phyloP scores from a whole-genome alignment of 345 rosid species.

The Salix arbutifolia region DNA sequence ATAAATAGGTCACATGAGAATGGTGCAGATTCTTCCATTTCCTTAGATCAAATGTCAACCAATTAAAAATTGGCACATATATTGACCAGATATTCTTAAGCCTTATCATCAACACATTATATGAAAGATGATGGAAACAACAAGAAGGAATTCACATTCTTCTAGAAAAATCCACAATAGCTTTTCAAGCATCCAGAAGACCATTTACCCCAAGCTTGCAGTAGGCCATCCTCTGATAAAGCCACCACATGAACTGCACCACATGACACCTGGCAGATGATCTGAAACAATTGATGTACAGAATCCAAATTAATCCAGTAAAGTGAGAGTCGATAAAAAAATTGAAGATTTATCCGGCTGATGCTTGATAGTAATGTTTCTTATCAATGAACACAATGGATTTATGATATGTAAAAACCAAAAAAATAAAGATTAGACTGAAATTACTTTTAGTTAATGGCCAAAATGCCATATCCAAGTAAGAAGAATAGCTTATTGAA shows the following conservation, averaged over 20 bases:
- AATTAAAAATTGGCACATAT: background rate
- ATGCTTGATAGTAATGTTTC: background rate
- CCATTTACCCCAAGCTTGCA: constrained; percentile 89
- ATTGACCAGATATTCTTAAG: background rate
- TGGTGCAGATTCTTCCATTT: constrained; percentile 1
- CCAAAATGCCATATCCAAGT: too few relatives aligned
- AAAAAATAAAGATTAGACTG: too few relatives aligned
- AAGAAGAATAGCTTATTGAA: background rate
- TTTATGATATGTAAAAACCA: background rate
- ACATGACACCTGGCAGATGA: constrained; percentile 75
- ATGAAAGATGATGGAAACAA: background rate
- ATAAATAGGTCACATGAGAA: constrained; percentile 11
- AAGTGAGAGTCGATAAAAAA: background rate
- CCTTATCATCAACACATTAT: background rate
- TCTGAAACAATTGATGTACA: constrained; percentile 32
- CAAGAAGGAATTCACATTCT: background rate
- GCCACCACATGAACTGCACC: constrained; percentile 92
- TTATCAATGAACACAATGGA: background rate
- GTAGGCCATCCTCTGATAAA: constrained; percentile 77
- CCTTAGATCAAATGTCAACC: constrained; percentile 7
- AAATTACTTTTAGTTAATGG: too few relatives aligned
- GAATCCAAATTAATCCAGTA: background rate
- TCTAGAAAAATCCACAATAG: constrained; percentile 3
- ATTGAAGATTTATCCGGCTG: background rate
- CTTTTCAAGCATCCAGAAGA: background rate